Evolutionary conservation across 73 alveolate genomes (phyloP), one percentile per base, ranked within the genome.

Genomic region (Paramecium sexaurelia): DNA sequence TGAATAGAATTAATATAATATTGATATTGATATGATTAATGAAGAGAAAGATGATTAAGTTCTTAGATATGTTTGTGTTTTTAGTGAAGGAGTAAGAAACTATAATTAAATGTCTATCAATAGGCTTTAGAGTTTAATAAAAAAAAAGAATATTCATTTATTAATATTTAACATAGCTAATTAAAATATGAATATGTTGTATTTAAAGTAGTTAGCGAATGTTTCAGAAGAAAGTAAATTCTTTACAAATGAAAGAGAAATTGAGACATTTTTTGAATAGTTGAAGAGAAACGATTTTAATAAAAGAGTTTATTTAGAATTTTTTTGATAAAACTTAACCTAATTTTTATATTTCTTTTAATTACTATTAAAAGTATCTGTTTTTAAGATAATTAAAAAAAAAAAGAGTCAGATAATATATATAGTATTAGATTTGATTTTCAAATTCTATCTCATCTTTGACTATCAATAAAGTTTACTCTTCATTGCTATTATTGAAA

Each of bases 131-230:
- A 45, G 55, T 9, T 41, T 39, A 24, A 24, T 78, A 5, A 15
- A 45, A 17, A 41, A 43, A 19, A 78, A 78, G 55, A 78, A 78
- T 22, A 40, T 78, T 7, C 55, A 39, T 43, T 45, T 78, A 43
- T 15, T 41, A 78, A 13, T 78, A 9, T 78, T 37, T 13, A 78
- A 78, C 24, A 78, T 78, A 17, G 90, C 90, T 1, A 78, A 78
- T 11, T 78, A 78, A 22, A 78, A 78, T 43, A 78, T 78, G 90
- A 78, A 78, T 78, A 78, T 78, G 90, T 47, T 78, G 15, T 78
- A 78, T 78, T 24, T 78, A 3, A 78, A 78, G 24, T 24, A 78
- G 41, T 41, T 78, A 78, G 35, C 90, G 7, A 9, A 20, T 1
- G 90, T 78, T 1, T 78, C 90, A 8, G 10, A n/a, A 24, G 47